Conservation (phyloP, 805 yeast species). For the Cyberlindnera maritima region DNA sequence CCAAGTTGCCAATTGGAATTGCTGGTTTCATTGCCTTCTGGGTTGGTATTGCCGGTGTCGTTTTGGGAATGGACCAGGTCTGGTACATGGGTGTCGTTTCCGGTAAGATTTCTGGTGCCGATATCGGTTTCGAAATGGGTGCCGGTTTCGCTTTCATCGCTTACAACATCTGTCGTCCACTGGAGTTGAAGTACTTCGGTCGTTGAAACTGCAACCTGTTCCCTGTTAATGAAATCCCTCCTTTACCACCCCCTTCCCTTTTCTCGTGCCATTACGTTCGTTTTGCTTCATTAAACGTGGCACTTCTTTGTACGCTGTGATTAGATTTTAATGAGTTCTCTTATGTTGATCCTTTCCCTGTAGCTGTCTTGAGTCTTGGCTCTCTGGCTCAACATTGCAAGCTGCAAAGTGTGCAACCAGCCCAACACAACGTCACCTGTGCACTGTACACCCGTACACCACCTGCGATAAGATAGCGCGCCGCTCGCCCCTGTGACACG, state of each 20-base stretch:
- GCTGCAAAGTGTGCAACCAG: no score
- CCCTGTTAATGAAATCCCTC: not conserved
- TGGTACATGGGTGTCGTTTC: constrained; percentile 81
- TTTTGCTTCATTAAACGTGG: constrained; percentile 2
- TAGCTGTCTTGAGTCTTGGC: no score
- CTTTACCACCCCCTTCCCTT: not conserved
- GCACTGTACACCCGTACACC: not conserved
- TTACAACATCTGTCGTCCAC: constrained; percentile 56
- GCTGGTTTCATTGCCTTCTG: constrained; percentile 80
- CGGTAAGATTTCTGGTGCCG: constrained; percentile 75
- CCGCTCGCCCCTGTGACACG: no score
- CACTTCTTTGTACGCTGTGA: not conserved
- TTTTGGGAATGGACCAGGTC: constrained; percentile 80
- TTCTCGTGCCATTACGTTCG: constrained; percentile 6
- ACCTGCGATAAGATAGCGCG: not conserved
- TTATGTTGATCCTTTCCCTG: not conserved
- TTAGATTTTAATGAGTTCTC: not conserved
- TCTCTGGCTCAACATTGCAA: no score
- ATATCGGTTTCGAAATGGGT: constrained; percentile 82
- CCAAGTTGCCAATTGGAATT: constrained; percentile 65
- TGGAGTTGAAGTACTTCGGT: constrained; percentile 66
- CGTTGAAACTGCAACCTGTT: constrained; percentile 27
- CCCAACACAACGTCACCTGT: no score
- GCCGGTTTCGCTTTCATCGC: constrained; percentile 64
- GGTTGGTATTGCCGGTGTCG: constrained; percentile 84